A percentile compares a stretch with the other conserved stretches of the same genome.
These are phyloP conservation scores for Cryptomeria japonica DNA, from an alignment of 75 land plant genomes.

Conservation along the genomic window DNA sequence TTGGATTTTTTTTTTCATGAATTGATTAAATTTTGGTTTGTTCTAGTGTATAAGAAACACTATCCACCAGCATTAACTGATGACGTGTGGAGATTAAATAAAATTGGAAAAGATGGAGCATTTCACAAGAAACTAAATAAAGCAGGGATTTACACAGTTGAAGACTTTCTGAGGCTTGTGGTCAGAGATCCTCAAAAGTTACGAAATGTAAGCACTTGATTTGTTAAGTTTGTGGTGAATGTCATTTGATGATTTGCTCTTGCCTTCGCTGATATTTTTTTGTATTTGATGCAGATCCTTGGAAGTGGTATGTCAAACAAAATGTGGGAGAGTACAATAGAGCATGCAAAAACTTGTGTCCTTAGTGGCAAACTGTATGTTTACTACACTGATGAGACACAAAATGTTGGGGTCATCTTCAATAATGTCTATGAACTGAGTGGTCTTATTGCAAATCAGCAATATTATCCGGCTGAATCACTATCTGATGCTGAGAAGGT, in stretches of 20 bases:
- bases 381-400: slow-evolving; percentile 69
- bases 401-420: slow-evolving; percentile 79
- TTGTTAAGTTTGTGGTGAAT: neutral
- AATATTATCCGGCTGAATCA: slow-evolving; percentile 71
- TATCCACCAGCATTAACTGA: slow-evolving; percentile 91
- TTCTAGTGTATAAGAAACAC: slow-evolving; percentile 95
- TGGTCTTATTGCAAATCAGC: slow-evolving; percentile 70
- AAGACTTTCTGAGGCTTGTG: slow-evolving; percentile 81
- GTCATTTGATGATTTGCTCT: slow-evolving; percentile 5
- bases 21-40: neutral
- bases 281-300: slow-evolving; percentile 54
- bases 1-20: neutral
- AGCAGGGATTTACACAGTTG: slow-evolving; percentile 60
- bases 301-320: slow-evolving; percentile 98
- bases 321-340: slow-evolving; percentile 95
- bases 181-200: slow-evolving; percentile 71
- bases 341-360: slow-evolving; percentile 96
- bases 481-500: slow-evolving; percentile 91
- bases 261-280: slow-evolving; percentile 1
- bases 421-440: slow-evolving; percentile 84
- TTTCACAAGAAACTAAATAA: slow-evolving; percentile 87
- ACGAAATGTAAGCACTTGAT: slow-evolving; percentile 61
- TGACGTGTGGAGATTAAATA: slow-evolving; percentile 96
- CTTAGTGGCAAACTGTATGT: slow-evolving; percentile 85
- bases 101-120: slow-evolving; percentile 97